Evolutionary conservation across 2,329 filamentous ascomycete genomes (phyloP), one percentile per base, ranked within the genome.

Genomic region (Penicillium sp.): DNA sequence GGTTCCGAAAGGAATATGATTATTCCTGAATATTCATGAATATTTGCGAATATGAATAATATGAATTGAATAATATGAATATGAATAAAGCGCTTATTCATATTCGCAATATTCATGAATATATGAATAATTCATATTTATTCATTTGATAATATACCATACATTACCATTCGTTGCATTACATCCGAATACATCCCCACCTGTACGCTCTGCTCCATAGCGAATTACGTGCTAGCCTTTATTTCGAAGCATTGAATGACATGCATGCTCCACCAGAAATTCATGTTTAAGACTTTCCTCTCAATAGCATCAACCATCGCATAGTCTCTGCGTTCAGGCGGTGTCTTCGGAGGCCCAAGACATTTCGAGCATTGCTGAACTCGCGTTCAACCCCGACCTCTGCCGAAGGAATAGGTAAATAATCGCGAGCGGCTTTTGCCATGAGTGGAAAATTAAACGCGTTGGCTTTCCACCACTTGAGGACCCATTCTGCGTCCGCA

Each of bases 371-470:
- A 50, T 39, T 57, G 52, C 52, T 57, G 55, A 57, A 57, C 43
- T 53, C 51, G 47, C 55, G 51, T 52, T 54, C 47, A 51, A 54
- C 31, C 51, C 51, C 46, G n/a, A 57, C 55, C 52, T 57, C 52
- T 51, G 51, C 47, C 47, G 51, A 54, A 44, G 55, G 55, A 21
- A 54, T 54, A 4, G 55, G 26, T 24, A 57, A 33, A 37, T 57
- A 57, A 50, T 57, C 55, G 29, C 47, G 47, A 54, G 55, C 55
- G 24, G 52, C 55, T 44, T 57, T 54, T 44, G 46, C 51, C 55
- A 57, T 57, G 52, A 53, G 52, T 51, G 55, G 55, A 54, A 51
- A 57, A 51, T 57, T 53, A 41, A 54, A 54, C 13, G 51, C 47
- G 41, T 54, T 57, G 2, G 52, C 55, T 47, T 48, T 53, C 55